Percentiles rank a stretch among this genome's conserved stretches.
Evolutionary conservation across 2,329 filamentous ascomycete species (phyloP).

Genomic region (Mycosphaerelloides madeirae): DNA sequence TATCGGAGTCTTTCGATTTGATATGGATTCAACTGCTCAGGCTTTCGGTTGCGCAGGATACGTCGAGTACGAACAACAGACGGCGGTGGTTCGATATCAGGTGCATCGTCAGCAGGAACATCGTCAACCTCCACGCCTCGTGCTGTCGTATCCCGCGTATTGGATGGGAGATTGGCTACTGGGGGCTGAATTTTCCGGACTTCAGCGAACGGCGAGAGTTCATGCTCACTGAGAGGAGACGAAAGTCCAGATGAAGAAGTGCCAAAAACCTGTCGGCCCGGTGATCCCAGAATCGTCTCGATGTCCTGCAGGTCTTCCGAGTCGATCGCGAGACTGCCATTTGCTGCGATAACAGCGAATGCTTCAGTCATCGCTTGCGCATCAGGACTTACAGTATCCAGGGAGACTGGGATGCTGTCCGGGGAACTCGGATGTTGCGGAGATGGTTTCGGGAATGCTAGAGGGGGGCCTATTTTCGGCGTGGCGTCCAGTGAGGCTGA

Average conservation of each 20-base stretch:
- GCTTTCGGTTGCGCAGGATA: constrained; percentile 42
- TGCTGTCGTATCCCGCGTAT: neutral
- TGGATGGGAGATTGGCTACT: neutral
- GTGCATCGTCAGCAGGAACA: constrained; percentile 2
- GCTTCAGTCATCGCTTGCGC: too few species aligned
- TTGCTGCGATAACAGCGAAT: neutral
- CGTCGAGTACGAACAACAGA: constrained; percentile 14
- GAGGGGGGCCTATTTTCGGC: too few species aligned
- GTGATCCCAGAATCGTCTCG: constrained; percentile 2
- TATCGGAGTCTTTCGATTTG: constrained; percentile 42
- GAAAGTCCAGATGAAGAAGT: constrained; percentile 4
- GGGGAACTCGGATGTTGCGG: too few species aligned
- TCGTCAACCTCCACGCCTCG: neutral
- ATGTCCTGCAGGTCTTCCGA: constrained; percentile 10
- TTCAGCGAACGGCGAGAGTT: constrained; percentile 15
- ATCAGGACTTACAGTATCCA: too few species aligned
- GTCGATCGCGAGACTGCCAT: constrained; percentile 1
- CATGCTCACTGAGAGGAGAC: constrained; percentile 26
- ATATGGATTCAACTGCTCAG: constrained; percentile 48
- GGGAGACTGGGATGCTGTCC: too few species aligned
- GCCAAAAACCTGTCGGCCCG: neutral
- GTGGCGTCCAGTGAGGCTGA: too few species aligned
- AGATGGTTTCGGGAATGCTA: too few species aligned
- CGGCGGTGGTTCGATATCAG: neutral
- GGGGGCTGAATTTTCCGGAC: too few species aligned